Conservation (phyloP, 73 alveolate genomes). For the Halteria grandinella region DNA sequence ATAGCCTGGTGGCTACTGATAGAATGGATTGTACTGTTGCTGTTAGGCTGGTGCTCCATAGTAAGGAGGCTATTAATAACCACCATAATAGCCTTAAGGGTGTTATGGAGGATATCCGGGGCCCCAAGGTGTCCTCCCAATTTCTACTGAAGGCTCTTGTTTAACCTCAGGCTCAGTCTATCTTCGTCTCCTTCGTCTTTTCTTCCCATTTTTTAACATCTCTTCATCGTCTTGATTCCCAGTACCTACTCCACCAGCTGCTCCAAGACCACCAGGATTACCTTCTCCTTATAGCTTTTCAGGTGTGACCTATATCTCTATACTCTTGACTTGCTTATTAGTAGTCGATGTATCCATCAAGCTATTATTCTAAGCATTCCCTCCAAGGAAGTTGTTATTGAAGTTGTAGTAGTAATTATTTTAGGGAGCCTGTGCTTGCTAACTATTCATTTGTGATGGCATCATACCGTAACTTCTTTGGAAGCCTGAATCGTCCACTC, state of each 20-base stretch:
- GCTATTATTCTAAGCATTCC: not conserved
- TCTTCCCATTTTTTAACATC: not conserved
- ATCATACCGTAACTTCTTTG: not conserved
- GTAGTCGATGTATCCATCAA: not conserved
- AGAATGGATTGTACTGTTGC: too few relatives aligned
- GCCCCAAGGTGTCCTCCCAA: not conserved
- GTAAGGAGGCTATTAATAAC: too few relatives aligned
- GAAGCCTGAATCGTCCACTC: too few relatives aligned
- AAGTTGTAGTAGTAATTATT: slow-evolving; percentile 13
- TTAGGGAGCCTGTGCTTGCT: not conserved
- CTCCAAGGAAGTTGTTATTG: slow-evolving; percentile 12
- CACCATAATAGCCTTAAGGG: not conserved
- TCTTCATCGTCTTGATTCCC: not conserved
- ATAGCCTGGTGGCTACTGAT: too few relatives aligned
- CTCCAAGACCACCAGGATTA: not conserved
- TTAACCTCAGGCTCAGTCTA: not conserved
- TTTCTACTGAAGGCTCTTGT: not conserved
- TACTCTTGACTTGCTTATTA: not conserved
- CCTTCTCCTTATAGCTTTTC: not conserved
- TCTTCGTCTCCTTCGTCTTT: slow-evolving; percentile 27
- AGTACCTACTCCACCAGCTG: too few relatives aligned
- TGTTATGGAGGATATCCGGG: not conserved
- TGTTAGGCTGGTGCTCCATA: too few relatives aligned
- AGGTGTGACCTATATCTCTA: slow-evolving; percentile 30
- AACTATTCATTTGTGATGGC: not conserved